Conservation (phyloP, 1,284 basidiomycete species). For the Cryptococcus jaspeensis region DNA sequence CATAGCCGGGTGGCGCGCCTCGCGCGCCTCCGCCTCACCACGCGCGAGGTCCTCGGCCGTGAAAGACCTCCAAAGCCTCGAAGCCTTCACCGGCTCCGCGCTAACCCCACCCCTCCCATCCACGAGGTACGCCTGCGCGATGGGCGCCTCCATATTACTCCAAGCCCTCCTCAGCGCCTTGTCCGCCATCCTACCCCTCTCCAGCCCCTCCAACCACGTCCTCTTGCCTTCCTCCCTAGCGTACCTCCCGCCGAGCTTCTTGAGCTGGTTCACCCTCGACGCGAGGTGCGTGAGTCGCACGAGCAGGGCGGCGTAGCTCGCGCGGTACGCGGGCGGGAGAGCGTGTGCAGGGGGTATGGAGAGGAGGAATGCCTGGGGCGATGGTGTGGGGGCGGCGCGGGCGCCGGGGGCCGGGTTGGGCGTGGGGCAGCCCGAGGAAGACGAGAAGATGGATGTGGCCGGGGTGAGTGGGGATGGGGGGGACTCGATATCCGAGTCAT, state of each 20-base stretch:
- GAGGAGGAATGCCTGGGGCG: constrained; percentile 37
- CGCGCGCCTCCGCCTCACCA: constrained; percentile 1
- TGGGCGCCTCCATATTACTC: constrained; percentile 30
- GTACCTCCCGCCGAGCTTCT: constrained; percentile 38
- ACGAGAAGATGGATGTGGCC: constrained; percentile 35
- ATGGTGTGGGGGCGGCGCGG: neutral
- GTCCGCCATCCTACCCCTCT: constrained; percentile 39
- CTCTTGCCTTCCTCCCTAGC: constrained; percentile 49
- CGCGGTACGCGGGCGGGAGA: constrained; percentile 32
- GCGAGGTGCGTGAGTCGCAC: constrained; percentile 41
- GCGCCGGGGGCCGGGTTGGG: too few relatives aligned
- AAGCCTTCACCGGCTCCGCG: constrained; percentile 23
- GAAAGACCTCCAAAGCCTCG: constrained; percentile 28
- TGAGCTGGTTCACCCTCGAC: constrained; percentile 34
- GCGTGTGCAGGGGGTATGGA: constrained; percentile 42
- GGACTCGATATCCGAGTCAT: constrained; percentile 19
- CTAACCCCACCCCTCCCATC: constrained; percentile 1
- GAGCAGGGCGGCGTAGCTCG: constrained; percentile 35
- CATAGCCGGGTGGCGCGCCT: constrained; percentile 28
- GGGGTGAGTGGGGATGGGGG: constrained; percentile 28
- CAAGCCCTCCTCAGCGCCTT: constrained; percentile 41
- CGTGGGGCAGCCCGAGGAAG: constrained; percentile 17
- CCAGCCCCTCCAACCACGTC: constrained; percentile 44
- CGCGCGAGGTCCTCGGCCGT: constrained; percentile 29
- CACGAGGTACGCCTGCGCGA: too few relatives aligned